Percentiles rank a stretch among this genome's conserved stretches.
Evolutionary conservation across 345 rosid species (phyloP).

Genomic region (Draba incana): DNA sequence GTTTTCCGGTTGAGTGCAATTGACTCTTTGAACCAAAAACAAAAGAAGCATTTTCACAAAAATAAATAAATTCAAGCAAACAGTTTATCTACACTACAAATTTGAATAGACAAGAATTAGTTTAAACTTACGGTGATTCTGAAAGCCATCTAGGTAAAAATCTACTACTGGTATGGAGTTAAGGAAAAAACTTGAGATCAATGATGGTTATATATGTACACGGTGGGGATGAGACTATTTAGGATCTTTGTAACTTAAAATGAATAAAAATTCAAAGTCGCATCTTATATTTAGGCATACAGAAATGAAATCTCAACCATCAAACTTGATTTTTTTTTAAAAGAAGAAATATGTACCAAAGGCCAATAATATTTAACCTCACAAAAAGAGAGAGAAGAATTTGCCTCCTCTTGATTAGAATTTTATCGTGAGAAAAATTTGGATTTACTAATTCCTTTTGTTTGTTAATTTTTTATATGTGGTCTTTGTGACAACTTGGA

Average conservation of each 20-base stretch:
- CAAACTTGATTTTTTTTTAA: not conserved
- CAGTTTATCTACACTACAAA: not conserved
- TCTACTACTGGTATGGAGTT: not conserved
- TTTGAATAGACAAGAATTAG: not conserved
- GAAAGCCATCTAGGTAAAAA: constrained; percentile 27
- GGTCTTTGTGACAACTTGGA: no score
- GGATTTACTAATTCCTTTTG: not conserved
- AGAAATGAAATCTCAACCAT: constrained; percentile 16
- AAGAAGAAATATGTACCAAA: not conserved
- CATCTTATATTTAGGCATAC: constrained; percentile 28
- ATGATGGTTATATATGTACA: constrained; percentile 19
- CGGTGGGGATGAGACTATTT: constrained; percentile 23
- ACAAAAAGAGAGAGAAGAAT: not conserved
- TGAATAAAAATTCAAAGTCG: constrained; percentile 34
- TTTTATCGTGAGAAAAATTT: not conserved
- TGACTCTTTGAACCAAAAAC: constrained; percentile 25
- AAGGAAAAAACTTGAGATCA: constrained; percentile 17
- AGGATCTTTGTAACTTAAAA: constrained; percentile 34
- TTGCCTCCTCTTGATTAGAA: not conserved
- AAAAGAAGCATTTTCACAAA: not conserved
- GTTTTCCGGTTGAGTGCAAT: constrained; percentile 20
- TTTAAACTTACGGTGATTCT: constrained; percentile 35
- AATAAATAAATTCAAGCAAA: not conserved
- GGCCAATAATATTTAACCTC: not conserved
- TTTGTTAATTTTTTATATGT: no score